These are phyloP conservation scores for Macrotyloma uniflorum DNA, from an alignment of 306 rosid genomes.

Conservation along the genomic window DNA sequence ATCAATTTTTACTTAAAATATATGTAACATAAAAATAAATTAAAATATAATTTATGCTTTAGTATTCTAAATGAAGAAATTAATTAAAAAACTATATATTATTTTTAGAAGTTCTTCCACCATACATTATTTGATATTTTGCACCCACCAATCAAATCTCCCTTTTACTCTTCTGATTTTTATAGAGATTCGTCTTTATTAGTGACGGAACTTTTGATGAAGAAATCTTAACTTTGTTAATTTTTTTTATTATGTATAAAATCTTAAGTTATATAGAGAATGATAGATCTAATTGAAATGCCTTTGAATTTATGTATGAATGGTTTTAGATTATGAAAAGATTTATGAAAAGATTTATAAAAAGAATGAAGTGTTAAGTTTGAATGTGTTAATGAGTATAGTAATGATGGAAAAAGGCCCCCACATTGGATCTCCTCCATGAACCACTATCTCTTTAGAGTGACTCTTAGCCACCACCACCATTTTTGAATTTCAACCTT, in stretches of 20 bases:
- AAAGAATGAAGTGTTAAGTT: neutral
- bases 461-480: constrained; percentile 24
- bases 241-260: too few species aligned
- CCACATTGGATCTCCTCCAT: constrained; percentile 28
- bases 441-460: constrained; percentile 14
- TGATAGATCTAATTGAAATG: too few species aligned
- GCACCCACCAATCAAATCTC: constrained; percentile 8
- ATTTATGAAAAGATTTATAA: too few species aligned
- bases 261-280: too few species aligned
- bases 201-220: too few species aligned
- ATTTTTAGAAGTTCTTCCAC: neutral
- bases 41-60: neutral
- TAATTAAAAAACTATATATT: neutral
- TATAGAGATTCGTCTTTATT: neutral
- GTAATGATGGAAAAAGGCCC: constrained; percentile 17
- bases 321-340: too few species aligned
- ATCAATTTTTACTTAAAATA: neutral
- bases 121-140: too few species aligned
- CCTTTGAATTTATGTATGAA: too few species aligned
- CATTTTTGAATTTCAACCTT: constrained; percentile 33
- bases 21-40: neutral
- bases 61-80: neutral
- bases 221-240: too few species aligned
- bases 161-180: constrained; percentile 13
- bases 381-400: neutral